A percentile compares a stretch with the other conserved stretches of the same genome.
Evolutionary conservation across 2,329 filamentous ascomycete genomes (phyloP).

Genomic region (Colletotrichum viniferum): DNA sequence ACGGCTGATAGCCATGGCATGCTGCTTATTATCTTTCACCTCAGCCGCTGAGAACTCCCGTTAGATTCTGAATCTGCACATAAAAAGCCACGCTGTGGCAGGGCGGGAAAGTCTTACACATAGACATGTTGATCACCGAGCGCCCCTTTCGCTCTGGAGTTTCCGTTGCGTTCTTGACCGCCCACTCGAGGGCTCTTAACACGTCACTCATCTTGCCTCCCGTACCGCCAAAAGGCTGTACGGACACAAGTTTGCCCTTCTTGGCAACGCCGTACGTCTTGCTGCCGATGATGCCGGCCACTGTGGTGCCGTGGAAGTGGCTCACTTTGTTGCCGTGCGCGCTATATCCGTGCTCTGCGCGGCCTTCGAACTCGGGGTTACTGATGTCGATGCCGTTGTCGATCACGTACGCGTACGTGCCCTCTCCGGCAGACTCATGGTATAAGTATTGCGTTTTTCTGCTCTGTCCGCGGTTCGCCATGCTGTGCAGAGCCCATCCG

Average conservation of each 20-base stretch:
- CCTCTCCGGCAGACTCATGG: conserved; percentile 36
- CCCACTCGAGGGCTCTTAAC: conserved; percentile 37
- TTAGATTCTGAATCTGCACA: background rate
- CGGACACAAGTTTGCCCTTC: conserved; percentile 43
- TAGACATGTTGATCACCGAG: conserved; percentile 50
- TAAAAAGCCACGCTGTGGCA: background rate
- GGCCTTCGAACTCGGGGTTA: conserved; percentile 37
- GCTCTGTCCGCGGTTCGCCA: conserved; percentile 37
- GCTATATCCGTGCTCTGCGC: conserved; percentile 21
- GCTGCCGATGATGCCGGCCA: conserved; percentile 40
- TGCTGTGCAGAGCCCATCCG: conserved; percentile 48
- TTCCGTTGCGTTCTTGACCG: conserved; percentile 34
- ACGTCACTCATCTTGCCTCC: conserved; percentile 33
- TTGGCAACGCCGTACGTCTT: conserved; percentile 46
- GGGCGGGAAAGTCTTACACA: conserved; percentile 25
- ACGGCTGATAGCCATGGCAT: too few species aligned
- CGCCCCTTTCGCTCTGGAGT: conserved; percentile 27
- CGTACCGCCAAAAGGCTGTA: conserved; percentile 46
- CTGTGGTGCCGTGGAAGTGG: conserved; percentile 46
- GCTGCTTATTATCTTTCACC: too few species aligned
- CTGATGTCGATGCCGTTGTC: conserved; percentile 40
- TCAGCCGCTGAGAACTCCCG: background rate
- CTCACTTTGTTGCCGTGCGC: conserved; percentile 29
- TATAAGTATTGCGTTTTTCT: conserved; percentile 32
- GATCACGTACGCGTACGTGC: conserved; percentile 43